Percentiles rank a stretch among this genome's conserved stretches.
Evolutionary conservation across 140 eudicot genomes (phyloP).

Genomic region (Oenanthe javanica): DNA sequence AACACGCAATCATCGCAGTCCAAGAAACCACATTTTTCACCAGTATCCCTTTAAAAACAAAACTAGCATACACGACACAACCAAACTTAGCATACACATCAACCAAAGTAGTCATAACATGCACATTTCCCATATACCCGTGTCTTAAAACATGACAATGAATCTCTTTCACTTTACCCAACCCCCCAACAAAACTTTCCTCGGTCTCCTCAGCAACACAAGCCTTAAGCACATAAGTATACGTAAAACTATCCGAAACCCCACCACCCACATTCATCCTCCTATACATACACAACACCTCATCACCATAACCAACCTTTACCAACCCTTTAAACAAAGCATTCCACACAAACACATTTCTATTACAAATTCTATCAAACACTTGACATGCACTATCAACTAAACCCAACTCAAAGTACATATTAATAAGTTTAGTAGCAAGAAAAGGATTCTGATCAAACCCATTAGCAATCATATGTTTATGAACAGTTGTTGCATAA

Average conservation of each 20-base stretch:
- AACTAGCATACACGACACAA: slow-evolving; percentile 39
- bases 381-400: slow-evolving; percentile 65
- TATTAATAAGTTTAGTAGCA: slow-evolving; percentile 69
- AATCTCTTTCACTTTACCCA: slow-evolving; percentile 55
- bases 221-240: slow-evolving; percentile 77
- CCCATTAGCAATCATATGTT: slow-evolving; percentile 43
- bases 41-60: slow-evolving; percentile 44
- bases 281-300: slow-evolving; percentile 45
- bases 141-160: slow-evolving; percentile 66
- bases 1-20: slow-evolving; percentile 93
- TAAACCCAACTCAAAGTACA: slow-evolving; percentile 51
- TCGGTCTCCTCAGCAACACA: slow-evolving; percentile 61
- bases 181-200: slow-evolving; percentile 18
- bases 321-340: slow-evolving; percentile 64
- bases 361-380: slow-evolving; percentile 54
- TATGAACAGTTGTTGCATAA: slow-evolving; percentile 50
- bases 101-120: slow-evolving; percentile 81
- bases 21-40: slow-evolving; percentile 78
- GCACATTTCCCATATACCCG: slow-evolving; percentile 61
- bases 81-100: slow-evolving; percentile 88
- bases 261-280: slow-evolving; percentile 47
- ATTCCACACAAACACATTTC: slow-evolving; percentile 71
- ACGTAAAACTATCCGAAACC: slow-evolving; percentile 72
- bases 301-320: slow-evolving; percentile 50
- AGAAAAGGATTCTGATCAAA: slow-evolving; percentile 54